phyloP scores from a whole-genome alignment of 1,284 basidiomycete genomes.

The Trichosporon asahii region DNA sequence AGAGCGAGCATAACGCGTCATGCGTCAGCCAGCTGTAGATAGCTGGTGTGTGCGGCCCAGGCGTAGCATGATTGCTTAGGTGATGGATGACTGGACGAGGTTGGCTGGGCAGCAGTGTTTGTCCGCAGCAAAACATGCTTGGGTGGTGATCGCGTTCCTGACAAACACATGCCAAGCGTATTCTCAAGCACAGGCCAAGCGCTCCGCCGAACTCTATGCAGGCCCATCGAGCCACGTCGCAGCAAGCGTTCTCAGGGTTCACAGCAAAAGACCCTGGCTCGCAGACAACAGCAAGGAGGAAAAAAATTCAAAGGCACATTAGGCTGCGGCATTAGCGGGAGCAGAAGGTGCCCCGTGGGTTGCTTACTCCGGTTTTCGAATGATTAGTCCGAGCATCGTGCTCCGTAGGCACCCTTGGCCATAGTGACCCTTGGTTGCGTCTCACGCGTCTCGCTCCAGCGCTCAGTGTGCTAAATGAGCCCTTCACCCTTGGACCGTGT shows the following conservation, averaged over 20 bases:
- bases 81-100: background rate
- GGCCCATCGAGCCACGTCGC: conserved; percentile 5
- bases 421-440: background rate
- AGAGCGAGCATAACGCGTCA: background rate
- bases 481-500: background rate
- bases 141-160: background rate
- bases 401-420: background rate
- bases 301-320: background rate
- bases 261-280: background rate
- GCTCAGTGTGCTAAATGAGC: background rate
- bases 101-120: background rate
- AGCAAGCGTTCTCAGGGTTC: background rate
- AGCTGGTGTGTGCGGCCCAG: background rate
- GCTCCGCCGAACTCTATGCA: background rate
- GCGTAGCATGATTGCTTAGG: background rate
- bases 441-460: conserved; percentile 7
- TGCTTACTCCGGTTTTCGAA: background rate
- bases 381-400: background rate
- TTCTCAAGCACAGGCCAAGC: conserved; percentile 1
- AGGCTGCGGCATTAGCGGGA: background rate
- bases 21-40: background rate
- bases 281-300: background rate
- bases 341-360: background rate
- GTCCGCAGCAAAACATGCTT: background rate
- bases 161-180: conserved; percentile 3